Evolutionary conservation across 805 yeast genomes (phyloP).

Genomic region (Zygoascus tannicola): DNA sequence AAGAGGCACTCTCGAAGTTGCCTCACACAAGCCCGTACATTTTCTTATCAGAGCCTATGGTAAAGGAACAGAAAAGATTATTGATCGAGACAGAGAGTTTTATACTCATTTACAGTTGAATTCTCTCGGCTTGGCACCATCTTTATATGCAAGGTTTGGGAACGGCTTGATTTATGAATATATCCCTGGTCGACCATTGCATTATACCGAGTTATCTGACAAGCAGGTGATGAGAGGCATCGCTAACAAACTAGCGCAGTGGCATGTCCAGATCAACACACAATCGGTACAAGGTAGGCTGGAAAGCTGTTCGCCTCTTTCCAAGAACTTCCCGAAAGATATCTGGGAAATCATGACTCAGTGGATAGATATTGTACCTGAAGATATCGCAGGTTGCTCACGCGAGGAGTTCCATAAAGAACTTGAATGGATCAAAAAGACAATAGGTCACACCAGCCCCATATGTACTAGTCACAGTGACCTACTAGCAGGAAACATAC

Average conservation of each 20-base stretch:
- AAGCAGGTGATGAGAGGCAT: slow-evolving; percentile 44
- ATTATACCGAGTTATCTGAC: slow-evolving; percentile 43
- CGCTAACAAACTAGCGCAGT: slow-evolving; percentile 58
- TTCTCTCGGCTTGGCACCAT: slow-evolving; percentile 55
- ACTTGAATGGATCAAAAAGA: slow-evolving; percentile 43
- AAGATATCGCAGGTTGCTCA: slow-evolving; percentile 30
- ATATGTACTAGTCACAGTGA: slow-evolving; percentile 63
- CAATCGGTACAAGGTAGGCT: slow-evolving; percentile 34
- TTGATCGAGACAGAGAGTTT: slow-evolving; percentile 66
- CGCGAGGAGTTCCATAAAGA: slow-evolving; percentile 39
- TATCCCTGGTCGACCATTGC: slow-evolving; percentile 53
- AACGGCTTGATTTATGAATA: slow-evolving; percentile 69
- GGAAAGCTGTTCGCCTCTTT: slow-evolving; percentile 14
- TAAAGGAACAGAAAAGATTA: slow-evolving; percentile 59
- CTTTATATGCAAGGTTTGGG: slow-evolving; percentile 55
- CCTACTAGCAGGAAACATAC: slow-evolving; percentile 62
- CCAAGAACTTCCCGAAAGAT: slow-evolving; percentile 21
- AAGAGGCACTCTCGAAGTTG: slow-evolving; percentile 13
- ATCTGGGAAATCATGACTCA: slow-evolving; percentile 52
- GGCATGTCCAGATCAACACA: slow-evolving; percentile 49
- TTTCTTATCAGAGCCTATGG: slow-evolving; percentile 62
- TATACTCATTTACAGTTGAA: slow-evolving; percentile 58
- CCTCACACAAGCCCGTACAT: neutral
- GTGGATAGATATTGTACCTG: slow-evolving; percentile 60
- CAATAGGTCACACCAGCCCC: slow-evolving; percentile 28